Base-by-base conservation (phyloP, 2,329 filamentous ascomycete genomes). In the Tolypocladium inflatum region DNA sequence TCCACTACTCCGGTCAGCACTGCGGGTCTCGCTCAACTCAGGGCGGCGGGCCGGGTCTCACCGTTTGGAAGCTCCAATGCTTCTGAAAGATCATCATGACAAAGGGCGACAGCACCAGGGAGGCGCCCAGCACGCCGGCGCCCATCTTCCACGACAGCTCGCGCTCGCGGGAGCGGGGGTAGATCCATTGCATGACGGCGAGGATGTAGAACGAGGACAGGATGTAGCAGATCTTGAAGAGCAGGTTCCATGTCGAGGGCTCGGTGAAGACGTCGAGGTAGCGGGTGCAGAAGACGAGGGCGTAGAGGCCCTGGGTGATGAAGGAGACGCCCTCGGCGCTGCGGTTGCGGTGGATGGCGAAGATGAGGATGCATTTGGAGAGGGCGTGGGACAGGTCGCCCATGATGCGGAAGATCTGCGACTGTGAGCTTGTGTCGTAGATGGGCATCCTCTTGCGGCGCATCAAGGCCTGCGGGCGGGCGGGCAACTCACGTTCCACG, bases 61-160 rank as follows among this genome's bases (percentile, higher is more conserved):
- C 83, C 63, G 76, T 73, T 53, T 71, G 69, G 68, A 85, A 78
- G 55, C 73, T 65, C 79, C 79, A 84, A 10, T 67, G 60, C 4
- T 59, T 58, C 63, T 83, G 78, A 65, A 93, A 87, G 57, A 91
- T 83, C 63, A 88, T 71, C 76, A 87, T 88, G 63, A 84, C 80
- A 62, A 95, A 80, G 0, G 91, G 91, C 11, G 90, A 87, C 37
- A 88, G 69, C 15, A 88, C 65, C 37, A 90, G 67, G 23, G 87
- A 86, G 4, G 82, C 87, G 15, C 75, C 79, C 2, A 93, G 73
- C 56, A 87, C 87, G 63, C 83, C 83, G 33, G 84, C 84, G 48
- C 90, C 90, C 63, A 97, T 78, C 74, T 92, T 96, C 92, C 93
- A 97, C n/a, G 91, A 89, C 66, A 91, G 84, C 76, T 97, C 93